Base-by-base conservation (phyloP, 169 alveolate genomes). In the Cryptosporidium xiaoi region DNA sequence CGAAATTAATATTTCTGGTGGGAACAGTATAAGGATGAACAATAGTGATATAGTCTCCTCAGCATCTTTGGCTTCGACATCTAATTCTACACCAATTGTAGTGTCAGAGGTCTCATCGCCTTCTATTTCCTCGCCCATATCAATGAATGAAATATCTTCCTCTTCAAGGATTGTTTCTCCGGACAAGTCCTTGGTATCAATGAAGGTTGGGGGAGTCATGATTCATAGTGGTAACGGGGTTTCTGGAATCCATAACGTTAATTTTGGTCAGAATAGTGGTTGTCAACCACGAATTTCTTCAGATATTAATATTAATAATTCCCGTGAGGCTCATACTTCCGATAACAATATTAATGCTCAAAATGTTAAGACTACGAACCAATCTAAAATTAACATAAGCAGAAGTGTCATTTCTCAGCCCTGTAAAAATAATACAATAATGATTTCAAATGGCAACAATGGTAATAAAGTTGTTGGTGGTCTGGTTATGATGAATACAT, bases 91-190 rank as follows among this genome's bases (percentile, higher is more conserved):
- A 12, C 68, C 83, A 2, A 69, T 69, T 55, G 27, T 69, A 33
- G 44, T 69, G 46, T 55, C 68, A 8, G 83, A 69, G 33, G 50
- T 53, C 24, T 56, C 83, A n/a, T 69, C 83, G 18, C 83, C 83
- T 1, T 65, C 77, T n/a, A 24, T 65, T 15, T 51, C 66, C 15
- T 53, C 83, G 20, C 68, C 66, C n/a, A 51, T 69, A 24, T 55
- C 66, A 3, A 50, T 69, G 27, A 24, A 24, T 55, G 83, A 66
- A 53, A 51, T 18, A 24, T 24, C 5, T 33, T 69, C 83, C 13
- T 53, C 51, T n/a, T 69, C 83, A 29, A 33, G 29, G 6, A 15
- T n/a, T 12, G 31, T 69, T 5, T n/a, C 68, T 8, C 66, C 83
- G 10, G 83, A 69, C 15, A 69, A 53, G 29, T 50, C 50, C 20